These are phyloP conservation scores for Boechera divaricarpa DNA, from an alignment of 345 rosid species.

Conservation along the genomic window DNA sequence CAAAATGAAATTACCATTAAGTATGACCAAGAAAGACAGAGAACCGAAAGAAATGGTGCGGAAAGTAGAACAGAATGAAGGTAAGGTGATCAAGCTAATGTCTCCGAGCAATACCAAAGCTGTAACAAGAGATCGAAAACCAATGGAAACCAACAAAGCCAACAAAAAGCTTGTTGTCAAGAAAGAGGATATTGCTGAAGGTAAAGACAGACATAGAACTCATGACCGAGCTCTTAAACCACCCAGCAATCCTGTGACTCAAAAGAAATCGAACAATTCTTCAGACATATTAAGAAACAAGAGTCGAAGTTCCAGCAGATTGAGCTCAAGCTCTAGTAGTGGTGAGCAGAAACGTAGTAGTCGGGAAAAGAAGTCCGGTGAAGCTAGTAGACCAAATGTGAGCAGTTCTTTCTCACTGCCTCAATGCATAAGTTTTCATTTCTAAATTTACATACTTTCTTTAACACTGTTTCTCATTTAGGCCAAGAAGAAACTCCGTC, in stretches of 20 bases:
- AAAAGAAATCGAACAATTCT: slow-evolving; percentile 47
- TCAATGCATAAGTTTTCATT: not conserved
- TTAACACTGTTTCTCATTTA: slow-evolving; percentile 40
- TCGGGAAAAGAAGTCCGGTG: slow-evolving; percentile 42
- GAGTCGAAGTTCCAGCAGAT: slow-evolving; percentile 29
- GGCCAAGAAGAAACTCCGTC: slow-evolving; percentile 51
- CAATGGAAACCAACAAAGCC: slow-evolving; percentile 40
- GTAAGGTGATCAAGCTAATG: slow-evolving; percentile 42
- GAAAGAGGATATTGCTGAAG: slow-evolving; percentile 47
- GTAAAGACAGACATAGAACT: slow-evolving; percentile 48
- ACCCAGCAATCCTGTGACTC: slow-evolving; percentile 27
- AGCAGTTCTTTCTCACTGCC: slow-evolving; percentile 31
- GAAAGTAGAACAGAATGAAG: slow-evolving; percentile 49
- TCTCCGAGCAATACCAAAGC: slow-evolving; percentile 47
- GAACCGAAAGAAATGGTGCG: slow-evolving; percentile 31
- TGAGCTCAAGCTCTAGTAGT: slow-evolving; percentile 45
- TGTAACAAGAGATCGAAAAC: slow-evolving; percentile 42
- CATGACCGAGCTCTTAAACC: slow-evolving; percentile 51
- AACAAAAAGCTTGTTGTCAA: slow-evolving; percentile 35
- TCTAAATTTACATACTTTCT: not conserved
- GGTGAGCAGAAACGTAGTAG: slow-evolving; percentile 40
- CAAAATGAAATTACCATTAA: slow-evolving; percentile 35
- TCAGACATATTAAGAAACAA: slow-evolving; percentile 38
- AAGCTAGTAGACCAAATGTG: slow-evolving; percentile 34
- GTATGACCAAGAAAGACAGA: slow-evolving; percentile 47